Conservation (phyloP, 352 stramenopile genomes). For the Phytophthora tentaculata region DNA sequence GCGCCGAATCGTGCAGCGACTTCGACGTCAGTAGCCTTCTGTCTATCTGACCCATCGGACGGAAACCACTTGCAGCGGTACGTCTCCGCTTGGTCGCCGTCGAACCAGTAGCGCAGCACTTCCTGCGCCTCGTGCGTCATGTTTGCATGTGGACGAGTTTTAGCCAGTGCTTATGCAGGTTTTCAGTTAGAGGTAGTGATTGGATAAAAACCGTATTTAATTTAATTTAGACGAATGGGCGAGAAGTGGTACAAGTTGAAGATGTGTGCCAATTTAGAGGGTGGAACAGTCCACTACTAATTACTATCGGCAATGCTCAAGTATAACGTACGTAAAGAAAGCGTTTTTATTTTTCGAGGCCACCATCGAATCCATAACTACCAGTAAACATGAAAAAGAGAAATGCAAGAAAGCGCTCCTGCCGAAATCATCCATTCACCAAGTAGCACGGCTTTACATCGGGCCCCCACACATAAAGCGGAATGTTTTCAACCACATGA, state of each 20-base stretch:
- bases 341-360: no score
- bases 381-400: no score
- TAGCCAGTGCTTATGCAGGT: conserved; percentile 20
- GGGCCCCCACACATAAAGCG: no score
- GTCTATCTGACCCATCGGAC: conserved; percentile 49
- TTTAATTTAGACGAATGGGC: conserved; percentile 6
- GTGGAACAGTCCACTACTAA: no score
- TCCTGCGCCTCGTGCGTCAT: conserved; percentile 32
- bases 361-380: no score
- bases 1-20: conserved; percentile 47
- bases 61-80: conserved; percentile 76
- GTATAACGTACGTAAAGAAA: no score
- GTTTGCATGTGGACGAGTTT: conserved; percentile 13
- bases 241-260: conserved; percentile 28
- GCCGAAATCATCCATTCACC: no score
- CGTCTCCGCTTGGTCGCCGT: conserved; percentile 53
- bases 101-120: conserved; percentile 74
- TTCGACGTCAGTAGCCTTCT: conserved; percentile 49
- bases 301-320: no score
- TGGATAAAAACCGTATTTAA: conserved; percentile 7
- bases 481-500: no score
- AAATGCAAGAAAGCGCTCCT: no score
- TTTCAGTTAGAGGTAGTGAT: neutral
- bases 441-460: no score
- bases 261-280: conserved; percentile 15